phyloP scores from a whole-genome alignment of 2,329 filamentous ascomycete genomes.

The Tolypocladium amazonense region DNA sequence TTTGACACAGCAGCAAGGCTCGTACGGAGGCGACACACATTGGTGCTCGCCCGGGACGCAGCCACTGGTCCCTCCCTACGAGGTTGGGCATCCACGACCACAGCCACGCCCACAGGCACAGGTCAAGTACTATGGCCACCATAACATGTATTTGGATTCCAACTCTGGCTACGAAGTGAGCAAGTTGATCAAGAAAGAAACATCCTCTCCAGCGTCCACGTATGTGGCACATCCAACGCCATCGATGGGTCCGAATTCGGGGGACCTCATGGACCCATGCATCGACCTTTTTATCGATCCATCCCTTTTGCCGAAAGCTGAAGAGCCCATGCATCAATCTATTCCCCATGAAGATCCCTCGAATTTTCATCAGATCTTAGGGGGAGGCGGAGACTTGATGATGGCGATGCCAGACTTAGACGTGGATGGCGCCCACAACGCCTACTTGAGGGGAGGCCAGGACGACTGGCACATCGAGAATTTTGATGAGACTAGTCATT shows the following conservation, averaged over 20 bases:
- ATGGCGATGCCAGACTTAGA: constrained; percentile 7
- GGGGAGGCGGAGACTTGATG: not conserved
- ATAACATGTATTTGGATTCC: not conserved
- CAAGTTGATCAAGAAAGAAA: not conserved
- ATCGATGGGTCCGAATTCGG: not conserved
- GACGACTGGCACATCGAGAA: constrained; percentile 24
- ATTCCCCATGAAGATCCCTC: not conserved
- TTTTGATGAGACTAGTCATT: constrained; percentile 18
- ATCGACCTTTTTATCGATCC: constrained; percentile 6
- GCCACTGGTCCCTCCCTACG: not conserved
- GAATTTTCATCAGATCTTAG: not conserved
- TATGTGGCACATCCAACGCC: not conserved
- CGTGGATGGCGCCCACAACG: constrained; percentile 10
- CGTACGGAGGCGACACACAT: not conserved
- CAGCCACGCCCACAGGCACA: not conserved
- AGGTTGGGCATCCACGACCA: not conserved
- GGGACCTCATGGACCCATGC: not conserved
- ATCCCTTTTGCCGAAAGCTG: constrained; percentile 1
- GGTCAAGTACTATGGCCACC: not conserved
- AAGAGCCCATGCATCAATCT: not conserved
- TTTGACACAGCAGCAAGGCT: not conserved
- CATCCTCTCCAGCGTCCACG: not conserved
- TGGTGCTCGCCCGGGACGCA: not conserved
- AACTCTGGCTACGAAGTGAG: not conserved
- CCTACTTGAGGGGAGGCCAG: constrained; percentile 20